Base-by-base conservation (phyloP, 225 moss, liverwort and hornwort genomes). In the Straminergon stramineum region DNA sequence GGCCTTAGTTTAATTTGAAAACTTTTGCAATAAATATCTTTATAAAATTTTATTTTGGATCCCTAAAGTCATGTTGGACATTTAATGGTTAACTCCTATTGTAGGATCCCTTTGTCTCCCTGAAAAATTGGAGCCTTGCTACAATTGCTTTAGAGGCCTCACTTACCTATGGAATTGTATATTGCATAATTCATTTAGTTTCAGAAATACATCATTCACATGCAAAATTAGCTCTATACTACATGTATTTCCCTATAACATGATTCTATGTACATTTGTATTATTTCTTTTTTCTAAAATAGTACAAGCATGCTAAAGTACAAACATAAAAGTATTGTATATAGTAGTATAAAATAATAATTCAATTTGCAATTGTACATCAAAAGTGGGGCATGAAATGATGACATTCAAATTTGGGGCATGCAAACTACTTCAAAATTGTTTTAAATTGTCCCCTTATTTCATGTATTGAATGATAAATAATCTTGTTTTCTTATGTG, bases 241-340 rank as follows among this genome's bases (percentile, higher is more conserved):
- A 45, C 0, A 17, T 16, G 6, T 45, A 74, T 30, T 45, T 45
- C 17, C 45, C 0, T 28, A 0, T 28, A 17, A 10, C 2, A 10
- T 26, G 10, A 74, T 28, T 74, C 10, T 45, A 45, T 45, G 3
- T 15, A 45, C 2, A 43, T 45, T 45, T 45, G 10, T 45, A 30
- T 28, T 45, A 11, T 11, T 48, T 48, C 0, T 43, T 27, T 1
- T 21, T 26, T 27, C 0, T 9, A 0, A 43, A 75, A 48, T 7
- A 48, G 31, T 19, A 0, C 6, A 31, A 48, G 2, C 4, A 11
- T 75, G 19, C 1, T 6, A 48, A 17, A 30, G 2, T 48, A 48
- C 48, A 30, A 28, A 30, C 0, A 30, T 48, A 75, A 75, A 26
- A 30, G 2, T 30, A 31, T 31, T 75, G 0, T 17, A 28, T 17